Evolutionary conservation across 1,139 yeast species (phyloP).

Genomic region (Pneumocystis sp.): DNA sequence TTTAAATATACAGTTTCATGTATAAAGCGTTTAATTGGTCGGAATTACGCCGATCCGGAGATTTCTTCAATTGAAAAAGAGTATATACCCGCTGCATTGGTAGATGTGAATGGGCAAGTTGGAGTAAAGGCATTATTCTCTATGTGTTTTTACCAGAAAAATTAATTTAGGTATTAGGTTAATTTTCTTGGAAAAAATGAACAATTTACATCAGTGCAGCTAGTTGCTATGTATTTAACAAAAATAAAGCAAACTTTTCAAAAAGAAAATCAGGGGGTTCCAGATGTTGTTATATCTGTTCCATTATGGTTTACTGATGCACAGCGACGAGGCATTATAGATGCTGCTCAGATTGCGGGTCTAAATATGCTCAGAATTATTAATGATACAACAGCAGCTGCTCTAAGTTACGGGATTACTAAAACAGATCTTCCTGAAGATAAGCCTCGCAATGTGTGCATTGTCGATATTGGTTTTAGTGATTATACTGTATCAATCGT

Average conservation of each 20-base stretch:
- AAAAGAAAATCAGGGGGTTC: slow-evolving; percentile 61
- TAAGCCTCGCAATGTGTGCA: slow-evolving; percentile 77
- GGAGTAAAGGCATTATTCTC: slow-evolving; percentile 39
- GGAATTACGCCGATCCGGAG: slow-evolving; percentile 63
- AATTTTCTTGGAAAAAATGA: slow-evolving; percentile 66
- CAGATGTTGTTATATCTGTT: slow-evolving; percentile 85
- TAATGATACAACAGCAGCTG: slow-evolving; percentile 95
- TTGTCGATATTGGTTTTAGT: slow-evolving; percentile 94
- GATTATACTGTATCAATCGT: slow-evolving; percentile 84
- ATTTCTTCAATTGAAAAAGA: slow-evolving; percentile 50
- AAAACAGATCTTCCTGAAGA: slow-evolving; percentile 90
- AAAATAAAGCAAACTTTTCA: slow-evolving; percentile 70
- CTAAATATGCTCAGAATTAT: slow-evolving; percentile 95
- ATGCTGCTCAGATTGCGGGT: slow-evolving; percentile 92
- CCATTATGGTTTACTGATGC: slow-evolving; percentile 96
- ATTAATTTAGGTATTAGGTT: slow-evolving; percentile 26
- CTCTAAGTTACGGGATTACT: slow-evolving; percentile 98
- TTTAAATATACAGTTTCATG: slow-evolving; percentile 92
- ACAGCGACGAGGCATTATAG: slow-evolving; percentile 93
- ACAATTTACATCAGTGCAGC: slow-evolving; percentile 74
- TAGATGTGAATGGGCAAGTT: slow-evolving; percentile 50
- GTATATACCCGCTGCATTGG: slow-evolving; percentile 51
- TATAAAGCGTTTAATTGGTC: slow-evolving; percentile 79
- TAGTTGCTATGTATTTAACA: slow-evolving; percentile 87
- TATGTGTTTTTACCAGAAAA: neutral